Evolutionary conservation across 2,329 filamentous ascomycete genomes (phyloP), one percentile per base, ranked within the genome.

Genomic region (Aspergillus sergii): DNA sequence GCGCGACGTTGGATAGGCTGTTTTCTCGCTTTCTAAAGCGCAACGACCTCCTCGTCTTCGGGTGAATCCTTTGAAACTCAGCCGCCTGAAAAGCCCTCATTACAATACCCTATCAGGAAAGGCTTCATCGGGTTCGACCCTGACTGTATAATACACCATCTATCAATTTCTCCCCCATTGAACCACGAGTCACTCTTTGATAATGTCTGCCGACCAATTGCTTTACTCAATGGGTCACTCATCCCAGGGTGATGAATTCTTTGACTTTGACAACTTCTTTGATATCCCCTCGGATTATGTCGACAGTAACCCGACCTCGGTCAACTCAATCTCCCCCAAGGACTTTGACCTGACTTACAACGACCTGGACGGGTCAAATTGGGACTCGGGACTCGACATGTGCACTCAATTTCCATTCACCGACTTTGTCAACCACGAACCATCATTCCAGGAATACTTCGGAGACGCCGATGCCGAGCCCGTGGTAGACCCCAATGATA

Each of bases 211-310:
- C 21, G 69, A 75, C 45, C 69, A 71, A 60, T 69, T 70, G 59
- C 69, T 75, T 57, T 69, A 61, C 43, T 64, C 66, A 32, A 67
- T 69, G 58, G 71, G 71, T 45, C 65, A 61, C 32, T 61, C 66
- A 7, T 61, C 48, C 39, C 67, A 60, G 43, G 60, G 67, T 39
- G 67, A 75, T 45, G 75, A 77, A 55, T 73, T 70, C 68, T 64
- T 75, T 41, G 74, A 77, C 64, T 76, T 77, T 59, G 74, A 76
- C 57, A 70, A 73, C 64, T 73, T 74, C 59, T 72, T 78, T 59
- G 70, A 77, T 51, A 68, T 76, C 21, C 65, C 70, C 23, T 60
- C 70, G 16, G 69, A 61, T 23, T 72, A 73, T 60, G 61, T 71
- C 62, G 73, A 72, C 30, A 72, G 71, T 55, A 69, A 74, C 62